Base-by-base conservation (phyloP, 2,329 filamentous ascomycete species). In the Drechslerella coelobrocha region DNA sequence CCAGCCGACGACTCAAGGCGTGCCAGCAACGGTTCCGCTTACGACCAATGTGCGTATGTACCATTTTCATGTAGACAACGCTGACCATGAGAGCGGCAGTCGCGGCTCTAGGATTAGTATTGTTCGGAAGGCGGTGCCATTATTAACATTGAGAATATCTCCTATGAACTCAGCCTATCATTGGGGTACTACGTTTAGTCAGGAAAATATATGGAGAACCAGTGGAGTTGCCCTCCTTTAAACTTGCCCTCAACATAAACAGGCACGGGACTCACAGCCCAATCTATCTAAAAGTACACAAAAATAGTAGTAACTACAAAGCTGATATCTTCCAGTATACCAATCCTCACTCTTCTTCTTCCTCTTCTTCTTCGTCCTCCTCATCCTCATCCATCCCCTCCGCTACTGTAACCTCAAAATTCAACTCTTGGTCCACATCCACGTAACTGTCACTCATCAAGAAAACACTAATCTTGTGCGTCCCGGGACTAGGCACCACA, bases 401-500 rank as follows among this genome's bases (percentile, higher is more conserved):
- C 1, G 88, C 90, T 26, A 90, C 94, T 57, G 85, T 88, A 47
- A 99, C 87, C 62, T 86, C 88, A 79, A 99, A 97, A 3, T 87
- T 86, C 60, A 92, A 91, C 77, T 96, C 95, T 81, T 99, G 94
- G 81, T 99, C 95, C 57, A 99, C 92, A 24, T 94, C 94, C 34
- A 97, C 85, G 79, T 99, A 99, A 79, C 90, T 93, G 81, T 99
- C 94, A 78, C 92, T 94, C 89, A 99, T 97, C 78, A 99, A 82
- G 81, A 91, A 96, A 73, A 97, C 82, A 79, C 93, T 97, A 77
- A 99, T 80, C 68, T 92, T 87, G 79, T 97, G 91, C 77, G 91
- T 85, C 54, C 94, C 94, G 24, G 91, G 84, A 72, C 86, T 87
- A 23, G 91, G 91, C 56, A 97, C 89, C 24, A 91, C 91, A 78